These are phyloP conservation scores for Tylopilus subfusipes DNA, from an alignment of 768 basidiomycete species.

Conservation along the genomic window DNA sequence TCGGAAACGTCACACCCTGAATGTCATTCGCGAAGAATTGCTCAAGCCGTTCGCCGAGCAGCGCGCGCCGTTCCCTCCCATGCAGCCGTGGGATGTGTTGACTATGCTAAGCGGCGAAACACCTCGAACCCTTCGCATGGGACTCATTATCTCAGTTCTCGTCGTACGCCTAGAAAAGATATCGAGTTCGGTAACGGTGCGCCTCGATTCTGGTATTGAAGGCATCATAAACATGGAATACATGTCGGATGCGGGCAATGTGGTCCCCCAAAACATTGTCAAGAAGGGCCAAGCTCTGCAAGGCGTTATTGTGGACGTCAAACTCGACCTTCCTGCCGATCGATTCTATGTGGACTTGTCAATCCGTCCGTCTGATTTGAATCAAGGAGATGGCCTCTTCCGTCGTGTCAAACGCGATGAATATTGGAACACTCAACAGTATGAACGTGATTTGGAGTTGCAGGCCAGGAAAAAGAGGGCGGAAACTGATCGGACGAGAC, in stretches of 20 bases:
- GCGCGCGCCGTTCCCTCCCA: constrained; percentile 59
- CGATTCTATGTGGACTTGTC: constrained; percentile 73
- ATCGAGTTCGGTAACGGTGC: constrained; percentile 53
- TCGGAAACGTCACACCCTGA: constrained; percentile 85
- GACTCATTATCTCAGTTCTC: constrained; percentile 77
- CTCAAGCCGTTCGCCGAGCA: constrained; percentile 76
- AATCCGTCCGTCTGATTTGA: constrained; percentile 57
- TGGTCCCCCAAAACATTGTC: constrained; percentile 46
- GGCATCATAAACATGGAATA: constrained; percentile 65
- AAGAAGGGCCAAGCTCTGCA: constrained; percentile 78
- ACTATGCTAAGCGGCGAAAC: constrained; percentile 98
- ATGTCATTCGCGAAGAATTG: constrained; percentile 85
- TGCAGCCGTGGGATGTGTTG: constrained; percentile 75
- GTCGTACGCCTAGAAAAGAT: constrained; percentile 48
- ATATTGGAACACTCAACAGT: constrained; percentile 61
- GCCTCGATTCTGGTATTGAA: constrained; percentile 92
- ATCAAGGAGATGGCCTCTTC: constrained; percentile 58
- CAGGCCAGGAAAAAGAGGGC: constrained; percentile 80
- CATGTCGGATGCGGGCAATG: constrained; percentile 47
- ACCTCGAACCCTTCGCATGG: constrained; percentile 64
- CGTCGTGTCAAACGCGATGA: constrained; percentile 58
- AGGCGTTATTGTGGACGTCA: constrained; percentile 73
- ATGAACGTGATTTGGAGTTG: constrained; percentile 67
- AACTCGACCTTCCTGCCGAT: constrained; percentile 57
- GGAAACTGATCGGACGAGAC: constrained; percentile 71